These are phyloP conservation scores for Amauroascus verrucosus DNA, from an alignment of 2,329 filamentous ascomycete genomes.

Conservation along the genomic window DNA sequence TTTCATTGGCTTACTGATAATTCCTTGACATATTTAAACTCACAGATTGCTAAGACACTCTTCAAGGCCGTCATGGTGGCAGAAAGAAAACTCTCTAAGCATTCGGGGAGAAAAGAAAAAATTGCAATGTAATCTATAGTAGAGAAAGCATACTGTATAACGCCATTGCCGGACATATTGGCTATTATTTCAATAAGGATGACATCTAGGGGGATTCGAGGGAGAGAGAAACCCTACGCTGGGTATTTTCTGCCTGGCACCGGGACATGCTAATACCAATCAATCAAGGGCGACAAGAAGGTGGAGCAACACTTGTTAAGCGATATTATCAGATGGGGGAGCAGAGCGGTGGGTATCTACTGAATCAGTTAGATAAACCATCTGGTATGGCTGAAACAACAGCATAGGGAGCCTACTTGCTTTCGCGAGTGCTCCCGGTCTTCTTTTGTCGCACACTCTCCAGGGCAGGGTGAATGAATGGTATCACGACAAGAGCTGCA, in stretches of 20 bases:
- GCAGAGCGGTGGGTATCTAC: constrained; percentile 34
- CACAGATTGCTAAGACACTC: too few species aligned
- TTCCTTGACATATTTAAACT: too few species aligned
- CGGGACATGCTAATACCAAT: neutral
- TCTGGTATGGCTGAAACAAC: neutral
- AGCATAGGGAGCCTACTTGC: constrained; percentile 4
- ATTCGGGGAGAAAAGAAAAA: neutral
- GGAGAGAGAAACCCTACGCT: neutral
- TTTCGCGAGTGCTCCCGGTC: constrained; percentile 28
- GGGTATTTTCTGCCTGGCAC: neutral
- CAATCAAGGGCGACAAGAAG: neutral
- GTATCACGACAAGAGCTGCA: constrained; percentile 35
- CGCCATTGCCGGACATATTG: neutral
- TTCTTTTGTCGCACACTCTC: constrained; percentile 37
- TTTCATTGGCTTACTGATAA: too few species aligned
- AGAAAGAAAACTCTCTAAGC: neutral
- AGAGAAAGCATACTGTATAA: neutral
- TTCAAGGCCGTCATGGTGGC: neutral
- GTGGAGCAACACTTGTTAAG: neutral
- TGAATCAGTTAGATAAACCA: neutral
- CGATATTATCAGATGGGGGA: constrained; percentile 32
- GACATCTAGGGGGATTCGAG: neutral
- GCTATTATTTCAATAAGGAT: neutral
- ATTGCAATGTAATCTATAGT: neutral
- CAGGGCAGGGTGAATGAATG: constrained; percentile 39